Evolutionary conservation across 257 asterid species (phyloP), one percentile per base, ranked within the genome.

Genomic region (Capsicum chinense): DNA sequence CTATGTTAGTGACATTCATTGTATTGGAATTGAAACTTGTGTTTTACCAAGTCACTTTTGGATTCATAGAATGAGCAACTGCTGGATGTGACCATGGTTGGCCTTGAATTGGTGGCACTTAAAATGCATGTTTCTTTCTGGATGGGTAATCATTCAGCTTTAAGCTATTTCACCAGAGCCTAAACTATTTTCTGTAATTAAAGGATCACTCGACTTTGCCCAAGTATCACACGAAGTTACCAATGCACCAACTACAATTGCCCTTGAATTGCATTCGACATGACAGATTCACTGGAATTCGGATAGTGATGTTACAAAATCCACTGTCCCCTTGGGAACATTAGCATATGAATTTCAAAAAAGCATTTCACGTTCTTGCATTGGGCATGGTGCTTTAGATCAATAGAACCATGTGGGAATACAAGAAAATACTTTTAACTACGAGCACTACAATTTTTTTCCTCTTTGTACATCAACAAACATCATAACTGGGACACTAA

Each of bases 401-500:
- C 81, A 50, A 21, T 12, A 13, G 63, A 50, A 76, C 81, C 81
- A 52, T 26, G n/a, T 50, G 44, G 26, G 39, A 21, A 76, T 35
- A 76, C 48, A 50, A 52, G 39, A 14, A 6, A 7, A 76, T 26
- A 76, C 47, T 35, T 35, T 76, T 52, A 76, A 52, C 81, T 14
- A 50, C 80, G 1, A 74, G 19, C 80, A 19, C 80, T 74, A 52
- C 63, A 52, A 19, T 52, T 9, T 70, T 52, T 48, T 7, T 56
- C 80, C 21, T 52, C 63, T 52, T 52, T 76, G 63, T 52, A 52
- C 3, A 12, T 33, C 79, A 17, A 76, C 81, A 76, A 52, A 13
- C 63, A 76, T 76, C 81, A 52, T 76, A 76, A 76, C 81, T 26
- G 7, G 63, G 81, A 5, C 63, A 21, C 63, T 69, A 76, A 14